Percentiles rank a stretch among this genome's conserved stretches.
phyloP scores from a whole-genome alignment of 2,329 filamentous ascomycete species.

The Diaporthe citri region DNA sequence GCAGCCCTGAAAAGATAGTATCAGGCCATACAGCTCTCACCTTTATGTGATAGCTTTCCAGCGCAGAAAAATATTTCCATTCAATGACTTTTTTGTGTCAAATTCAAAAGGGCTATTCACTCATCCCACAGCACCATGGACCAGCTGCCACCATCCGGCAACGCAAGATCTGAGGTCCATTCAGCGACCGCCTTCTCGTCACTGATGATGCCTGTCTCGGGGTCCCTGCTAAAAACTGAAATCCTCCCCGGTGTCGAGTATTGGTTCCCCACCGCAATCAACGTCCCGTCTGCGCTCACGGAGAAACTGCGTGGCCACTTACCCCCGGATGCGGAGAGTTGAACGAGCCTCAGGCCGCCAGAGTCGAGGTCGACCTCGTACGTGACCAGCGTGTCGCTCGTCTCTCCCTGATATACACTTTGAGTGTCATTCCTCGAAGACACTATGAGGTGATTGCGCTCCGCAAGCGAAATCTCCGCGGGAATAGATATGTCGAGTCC shows the following conservation, averaged over 20 bases:
- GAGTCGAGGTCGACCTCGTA: slow-evolving; percentile 10
- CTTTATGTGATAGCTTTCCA: background rate
- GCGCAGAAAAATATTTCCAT: background rate
- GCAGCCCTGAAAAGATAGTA: background rate
- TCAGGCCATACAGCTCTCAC: background rate
- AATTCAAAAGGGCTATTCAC: background rate
- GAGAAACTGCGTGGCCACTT: slow-evolving; percentile 9
- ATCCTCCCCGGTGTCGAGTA: slow-evolving; percentile 1
- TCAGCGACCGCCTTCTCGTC: background rate
- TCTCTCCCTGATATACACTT: background rate
- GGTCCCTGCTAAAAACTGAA: background rate
- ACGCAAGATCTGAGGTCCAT: background rate
- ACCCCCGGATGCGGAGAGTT: background rate
- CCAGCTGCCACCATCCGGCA: slow-evolving; percentile 10
- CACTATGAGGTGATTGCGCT: background rate
- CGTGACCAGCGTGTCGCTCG: background rate
- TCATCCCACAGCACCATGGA: slow-evolving; percentile 9
- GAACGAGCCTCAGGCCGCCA: background rate
- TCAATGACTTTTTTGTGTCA: background rate
- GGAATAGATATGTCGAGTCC: slow-evolving; percentile 2
- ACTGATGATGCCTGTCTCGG: background rate
- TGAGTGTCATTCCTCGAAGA: background rate
- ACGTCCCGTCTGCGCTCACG: background rate
- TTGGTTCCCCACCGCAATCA: background rate
- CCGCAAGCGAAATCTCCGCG: background rate